These are phyloP conservation scores for Colletotrichum sp. DNA, from an alignment of 2,329 filamentous ascomycete genomes.

Conservation along the genomic window DNA sequence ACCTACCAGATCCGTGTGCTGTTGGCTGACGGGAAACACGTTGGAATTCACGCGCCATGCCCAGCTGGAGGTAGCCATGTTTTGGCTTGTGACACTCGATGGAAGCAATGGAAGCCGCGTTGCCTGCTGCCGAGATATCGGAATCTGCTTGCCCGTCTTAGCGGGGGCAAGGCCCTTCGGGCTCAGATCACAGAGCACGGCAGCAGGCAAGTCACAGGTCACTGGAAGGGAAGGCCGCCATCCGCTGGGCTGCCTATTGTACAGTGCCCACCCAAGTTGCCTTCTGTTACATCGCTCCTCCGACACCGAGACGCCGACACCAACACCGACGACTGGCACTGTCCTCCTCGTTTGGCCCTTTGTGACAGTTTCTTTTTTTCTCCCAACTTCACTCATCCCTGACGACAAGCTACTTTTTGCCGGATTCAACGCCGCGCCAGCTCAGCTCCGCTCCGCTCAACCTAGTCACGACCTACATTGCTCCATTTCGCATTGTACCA, in stretches of 20 bases:
- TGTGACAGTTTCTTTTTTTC: neutral
- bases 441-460: conserved; percentile 10
- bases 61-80: neutral
- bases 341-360: neutral
- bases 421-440: neutral
- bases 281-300: neutral
- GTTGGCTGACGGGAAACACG: neutral
- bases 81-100: neutral
- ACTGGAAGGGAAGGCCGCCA: neutral
- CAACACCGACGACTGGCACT: neutral
- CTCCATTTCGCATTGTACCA: neutral
- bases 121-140: neutral
- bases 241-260: neutral
- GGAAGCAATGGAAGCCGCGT: neutral
- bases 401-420: neutral
- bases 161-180: neutral
- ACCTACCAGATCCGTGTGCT: neutral
- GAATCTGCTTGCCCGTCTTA: neutral
- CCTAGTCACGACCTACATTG: neutral
- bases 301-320: neutral
- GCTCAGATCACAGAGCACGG: neutral
- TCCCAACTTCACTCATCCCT: neutral
- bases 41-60: neutral
- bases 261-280: neutral
- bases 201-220: neutral